Evolutionary conservation across 495 filamentous ascomycete genomes (phyloP), one percentile per base, ranked within the genome.

Genomic region (Penicillium taxi): DNA sequence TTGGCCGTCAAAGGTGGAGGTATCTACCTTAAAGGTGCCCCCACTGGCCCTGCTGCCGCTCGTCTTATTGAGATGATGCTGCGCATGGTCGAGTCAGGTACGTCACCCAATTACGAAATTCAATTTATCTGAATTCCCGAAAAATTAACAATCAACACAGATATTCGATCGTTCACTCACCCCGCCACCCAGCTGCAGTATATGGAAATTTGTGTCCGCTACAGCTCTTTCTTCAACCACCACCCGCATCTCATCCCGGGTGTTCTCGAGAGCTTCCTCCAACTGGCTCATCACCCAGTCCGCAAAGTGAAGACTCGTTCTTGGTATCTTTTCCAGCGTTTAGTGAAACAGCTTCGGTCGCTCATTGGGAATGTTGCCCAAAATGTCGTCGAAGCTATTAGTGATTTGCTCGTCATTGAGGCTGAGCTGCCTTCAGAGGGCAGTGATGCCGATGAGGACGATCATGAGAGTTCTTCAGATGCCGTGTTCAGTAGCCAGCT

Each of bases 131-230:
- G n/a, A n/a, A 9, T 16, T 32, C 22, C 19, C 9, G 9, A 43
- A 54, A 9, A 9, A 9, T 18, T 35, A 21, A 36, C 4, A 87
- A 85, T 24, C 19, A 17, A 7, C 15, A 12, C 21, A 39, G 37
- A 83, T 43, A 81, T 96, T 43, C 78, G 83, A 42, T 80, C 73
- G 17, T 91, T 85, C 55, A 77, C 82, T 3, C 91, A 96, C 59
- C 91, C 93, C 0, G 85, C 87, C 14, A 85, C 94, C 20, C 80
- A 96, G 39, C 70, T 96, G 11, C 87, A 94, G 58, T 96, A 91
- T 48, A 96, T 96, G 93, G 91, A 96, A 48, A 91, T 94, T 26
- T 93, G 86, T 55, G 87, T 94, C 21, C 81, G 91, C 23, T 96
- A 96, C 56, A 80, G 76, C 56, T 72, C 76, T n/a, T 95, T 95